Evolutionary conservation across 805 yeast genomes (phyloP).

Genomic region (Priceomyces carsonii): DNA sequence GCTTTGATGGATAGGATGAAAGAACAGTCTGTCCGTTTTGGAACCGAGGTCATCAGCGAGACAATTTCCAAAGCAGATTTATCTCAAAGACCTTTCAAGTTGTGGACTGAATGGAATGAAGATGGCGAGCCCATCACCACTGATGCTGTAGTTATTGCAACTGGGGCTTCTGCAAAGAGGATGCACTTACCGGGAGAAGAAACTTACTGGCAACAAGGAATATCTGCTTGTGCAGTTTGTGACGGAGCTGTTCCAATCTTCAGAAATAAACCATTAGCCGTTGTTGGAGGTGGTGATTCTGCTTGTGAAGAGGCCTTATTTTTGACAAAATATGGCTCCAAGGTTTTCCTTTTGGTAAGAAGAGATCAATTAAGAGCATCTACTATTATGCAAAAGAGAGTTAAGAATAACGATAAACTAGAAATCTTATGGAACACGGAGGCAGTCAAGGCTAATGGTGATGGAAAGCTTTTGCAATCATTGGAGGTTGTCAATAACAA

Average conservation of each 20-base stretch:
- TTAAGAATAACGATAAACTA: constrained; percentile 76
- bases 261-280: constrained; percentile 97
- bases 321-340: constrained; percentile 95
- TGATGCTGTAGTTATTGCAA: constrained; percentile 89
- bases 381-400: constrained; percentile 95
- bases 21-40: constrained; percentile 81
- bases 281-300: constrained; percentile 98
- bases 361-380: constrained; percentile 95
- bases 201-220: constrained; percentile 98
- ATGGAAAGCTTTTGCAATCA: constrained; percentile 75
- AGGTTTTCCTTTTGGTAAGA: constrained; percentile 91
- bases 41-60: constrained; percentile 93
- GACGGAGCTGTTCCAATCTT: constrained; percentile 99
- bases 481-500: constrained; percentile 69
- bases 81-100: constrained; percentile 85
- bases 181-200: constrained; percentile 95
- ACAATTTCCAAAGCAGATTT: constrained; percentile 92
- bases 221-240: constrained; percentile 99
- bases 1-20: constrained; percentile 94
- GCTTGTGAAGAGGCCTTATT: constrained; percentile 99
- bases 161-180: constrained; percentile 98
- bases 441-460: constrained; percentile 87
- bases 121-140: constrained; percentile 89
- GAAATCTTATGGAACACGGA: constrained; percentile 88
- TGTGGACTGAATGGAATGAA: constrained; percentile 96